phyloP scores from a whole-genome alignment of 2,329 filamentous ascomycete genomes.

The Sphaerulina vaccinii region DNA sequence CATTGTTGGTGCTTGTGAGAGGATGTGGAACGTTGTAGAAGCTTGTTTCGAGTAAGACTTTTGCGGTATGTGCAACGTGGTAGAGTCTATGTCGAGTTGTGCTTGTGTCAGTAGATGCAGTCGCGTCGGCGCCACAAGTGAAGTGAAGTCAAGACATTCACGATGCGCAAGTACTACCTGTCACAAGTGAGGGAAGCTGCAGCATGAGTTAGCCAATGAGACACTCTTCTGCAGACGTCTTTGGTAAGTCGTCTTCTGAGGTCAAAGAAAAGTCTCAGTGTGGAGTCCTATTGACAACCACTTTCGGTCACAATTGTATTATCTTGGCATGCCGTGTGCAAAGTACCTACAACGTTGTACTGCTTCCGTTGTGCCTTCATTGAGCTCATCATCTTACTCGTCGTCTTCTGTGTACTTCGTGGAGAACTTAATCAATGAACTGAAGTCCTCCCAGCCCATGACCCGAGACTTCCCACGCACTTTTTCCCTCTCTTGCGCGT shows the following conservation, averaged over 20 bases:
- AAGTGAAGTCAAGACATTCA: too few relatives aligned
- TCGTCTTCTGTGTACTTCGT: constrained; percentile 35
- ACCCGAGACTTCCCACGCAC: constrained; percentile 30
- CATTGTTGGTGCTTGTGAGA: background rate
- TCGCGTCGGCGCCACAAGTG: too few relatives aligned
- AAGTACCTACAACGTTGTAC: too few relatives aligned
- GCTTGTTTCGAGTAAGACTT: background rate
- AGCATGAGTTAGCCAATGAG: background rate
- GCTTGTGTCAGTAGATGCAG: too few relatives aligned
- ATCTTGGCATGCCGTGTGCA: background rate
- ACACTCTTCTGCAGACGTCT: background rate
- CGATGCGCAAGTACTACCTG: too few relatives aligned
- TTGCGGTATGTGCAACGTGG: background rate
- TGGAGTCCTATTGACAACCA: background rate
- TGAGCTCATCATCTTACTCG: too few relatives aligned
- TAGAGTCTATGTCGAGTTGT: too few relatives aligned
- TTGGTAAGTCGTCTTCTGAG: background rate
- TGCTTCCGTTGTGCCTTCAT: too few relatives aligned
- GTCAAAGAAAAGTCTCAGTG: background rate
- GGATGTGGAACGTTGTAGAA: background rate
- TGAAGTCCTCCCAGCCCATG: constrained; percentile 36
- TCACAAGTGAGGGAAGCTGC: too few relatives aligned
- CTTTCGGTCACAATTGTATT: background rate
- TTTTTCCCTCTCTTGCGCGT: constrained; percentile 14
- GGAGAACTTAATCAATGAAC: constrained; percentile 37